These are phyloP conservation scores for Neofusicoccum cordaticola DNA, from an alignment of 2,329 filamentous ascomycete genomes.

Conservation along the genomic window DNA sequence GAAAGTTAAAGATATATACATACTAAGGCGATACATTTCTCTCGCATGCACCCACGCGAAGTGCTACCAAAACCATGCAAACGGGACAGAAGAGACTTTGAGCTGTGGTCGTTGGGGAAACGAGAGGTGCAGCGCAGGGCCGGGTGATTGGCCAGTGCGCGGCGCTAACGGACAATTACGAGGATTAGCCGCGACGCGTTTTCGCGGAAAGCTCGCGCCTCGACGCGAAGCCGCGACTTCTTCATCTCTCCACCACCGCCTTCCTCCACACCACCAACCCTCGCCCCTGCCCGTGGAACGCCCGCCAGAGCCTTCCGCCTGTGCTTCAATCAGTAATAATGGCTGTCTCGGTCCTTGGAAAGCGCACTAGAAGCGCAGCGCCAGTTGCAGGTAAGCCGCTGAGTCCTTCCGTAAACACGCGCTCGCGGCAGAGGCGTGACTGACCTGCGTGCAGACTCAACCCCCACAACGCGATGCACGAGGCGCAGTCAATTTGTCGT, in stretches of 20 bases:
- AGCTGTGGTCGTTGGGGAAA: neutral
- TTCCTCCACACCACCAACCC: neutral
- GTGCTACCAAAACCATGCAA: no score
- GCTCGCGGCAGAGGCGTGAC: slow-evolving; percentile 21
- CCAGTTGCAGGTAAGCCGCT: slow-evolving; percentile 20
- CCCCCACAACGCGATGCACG: slow-evolving; percentile 30
- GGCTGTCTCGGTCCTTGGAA: slow-evolving; percentile 36
- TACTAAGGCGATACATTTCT: no score
- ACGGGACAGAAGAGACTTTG: no score
- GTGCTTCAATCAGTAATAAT: slow-evolving; percentile 20
- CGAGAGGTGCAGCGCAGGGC: neutral
- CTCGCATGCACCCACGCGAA: no score
- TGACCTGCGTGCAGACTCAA: neutral
- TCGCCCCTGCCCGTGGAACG: neutral
- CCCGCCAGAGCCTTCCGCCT: neutral
- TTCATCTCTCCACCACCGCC: slow-evolving; percentile 5
- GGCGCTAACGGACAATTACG: slow-evolving; percentile 1
- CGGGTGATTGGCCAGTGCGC: neutral
- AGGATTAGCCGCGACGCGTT: neutral
- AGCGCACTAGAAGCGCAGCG: slow-evolving; percentile 36
- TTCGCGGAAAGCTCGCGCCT: neutral
- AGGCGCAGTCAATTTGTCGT: slow-evolving; percentile 44
- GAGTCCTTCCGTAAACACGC: slow-evolving; percentile 27
- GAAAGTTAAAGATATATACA: no score
- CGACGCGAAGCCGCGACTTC: slow-evolving; percentile 9